These are phyloP conservation scores for Dendrocalamus latiflorus DNA, from an alignment of 202 grass and related monocot species.

Conservation along the genomic window DNA sequence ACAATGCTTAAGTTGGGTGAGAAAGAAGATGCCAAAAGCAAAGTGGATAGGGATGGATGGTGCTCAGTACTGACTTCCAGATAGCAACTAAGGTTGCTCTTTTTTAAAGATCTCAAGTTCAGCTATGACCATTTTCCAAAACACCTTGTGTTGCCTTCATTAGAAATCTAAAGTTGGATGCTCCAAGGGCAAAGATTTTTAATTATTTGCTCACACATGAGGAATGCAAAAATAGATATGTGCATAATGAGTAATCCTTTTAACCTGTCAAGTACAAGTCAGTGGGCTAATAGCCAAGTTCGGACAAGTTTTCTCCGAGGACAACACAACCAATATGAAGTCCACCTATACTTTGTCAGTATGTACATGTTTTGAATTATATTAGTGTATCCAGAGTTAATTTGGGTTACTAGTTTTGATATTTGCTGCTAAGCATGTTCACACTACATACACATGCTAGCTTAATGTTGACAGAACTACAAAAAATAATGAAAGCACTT, in stretches of 20 bases:
- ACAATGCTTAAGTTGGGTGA: too few relatives aligned
- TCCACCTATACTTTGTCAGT: constrained; percentile 5
- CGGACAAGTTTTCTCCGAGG: not conserved
- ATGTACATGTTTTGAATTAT: not conserved
- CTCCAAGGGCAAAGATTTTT: not conserved
- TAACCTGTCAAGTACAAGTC: constrained; percentile 14
- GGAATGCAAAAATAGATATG: constrained; percentile 11
- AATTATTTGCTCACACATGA: not conserved
- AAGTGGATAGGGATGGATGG: constrained; percentile 31
- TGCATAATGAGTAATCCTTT: constrained; percentile 32
- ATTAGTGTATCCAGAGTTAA: constrained; percentile 7
- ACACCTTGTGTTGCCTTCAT: not conserved
- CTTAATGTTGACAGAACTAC: constrained; percentile 14
- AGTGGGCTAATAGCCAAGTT: not conserved
- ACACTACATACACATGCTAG: constrained; percentile 7
- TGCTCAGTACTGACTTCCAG: constrained; percentile 23
- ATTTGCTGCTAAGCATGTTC: constrained; percentile 27
- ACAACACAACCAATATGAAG: not conserved
- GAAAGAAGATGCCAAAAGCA: too few relatives aligned
- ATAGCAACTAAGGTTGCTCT: constrained; percentile 26
- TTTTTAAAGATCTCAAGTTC: constrained; percentile 24
- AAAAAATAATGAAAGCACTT: constrained; percentile 30
- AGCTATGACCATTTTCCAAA: constrained; percentile 25
- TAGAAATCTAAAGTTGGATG: constrained; percentile 3
- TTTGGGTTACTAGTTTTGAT: not conserved